These are phyloP conservation scores for Penicillium corylophilum DNA, from an alignment of 2,329 filamentous ascomycete genomes.

Conservation along the genomic window DNA sequence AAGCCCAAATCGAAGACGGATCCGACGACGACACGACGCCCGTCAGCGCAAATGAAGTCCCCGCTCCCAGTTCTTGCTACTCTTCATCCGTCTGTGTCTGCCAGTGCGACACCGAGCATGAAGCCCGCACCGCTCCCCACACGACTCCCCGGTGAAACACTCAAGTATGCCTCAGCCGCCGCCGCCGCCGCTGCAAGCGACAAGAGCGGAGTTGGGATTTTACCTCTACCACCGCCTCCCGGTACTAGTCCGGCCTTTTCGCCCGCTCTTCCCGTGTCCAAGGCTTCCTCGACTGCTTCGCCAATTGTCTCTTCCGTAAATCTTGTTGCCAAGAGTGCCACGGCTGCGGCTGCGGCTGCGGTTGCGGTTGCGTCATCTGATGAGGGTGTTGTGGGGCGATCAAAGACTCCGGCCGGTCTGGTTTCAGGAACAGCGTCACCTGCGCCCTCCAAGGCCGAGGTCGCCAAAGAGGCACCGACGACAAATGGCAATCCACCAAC, in stretches of 20 bases:
- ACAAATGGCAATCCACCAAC: slow-evolving; percentile 52
- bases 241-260: slow-evolving; percentile 56
- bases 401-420: slow-evolving; percentile 51
- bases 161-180: slow-evolving; percentile 96
- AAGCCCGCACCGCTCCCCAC: slow-evolving; percentile 88
- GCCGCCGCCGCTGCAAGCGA: slow-evolving; percentile 90
- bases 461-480: slow-evolving; percentile 39
- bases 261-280: slow-evolving; percentile 51
- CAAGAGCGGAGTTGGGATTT: slow-evolving; percentile 84
- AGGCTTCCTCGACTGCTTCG: slow-evolving; percentile 59
- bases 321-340: slow-evolving; percentile 42
- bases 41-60: slow-evolving; percentile 90
- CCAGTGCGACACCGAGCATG: slow-evolving; percentile 64
- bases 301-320: slow-evolving; percentile 52
- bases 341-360: slow-evolving; percentile 38
- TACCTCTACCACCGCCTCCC: slow-evolving; percentile 87
- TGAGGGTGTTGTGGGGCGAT: slow-evolving; percentile 38
- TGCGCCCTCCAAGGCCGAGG: slow-evolving; percentile 49
- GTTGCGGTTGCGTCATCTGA: slow-evolving; percentile 38
- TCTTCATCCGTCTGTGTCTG: slow-evolving; percentile 63
- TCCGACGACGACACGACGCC: slow-evolving; percentile 60
- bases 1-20: slow-evolving; percentile 62
- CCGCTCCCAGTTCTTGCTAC: slow-evolving; percentile 90
- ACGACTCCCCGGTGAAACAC: slow-evolving; percentile 78
- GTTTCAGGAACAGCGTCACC: slow-evolving; percentile 45